Evolutionary conservation across 768 basidiomycete genomes (phyloP), one percentile per base, ranked within the genome.

Genomic region (Tulasnella sp.): DNA sequence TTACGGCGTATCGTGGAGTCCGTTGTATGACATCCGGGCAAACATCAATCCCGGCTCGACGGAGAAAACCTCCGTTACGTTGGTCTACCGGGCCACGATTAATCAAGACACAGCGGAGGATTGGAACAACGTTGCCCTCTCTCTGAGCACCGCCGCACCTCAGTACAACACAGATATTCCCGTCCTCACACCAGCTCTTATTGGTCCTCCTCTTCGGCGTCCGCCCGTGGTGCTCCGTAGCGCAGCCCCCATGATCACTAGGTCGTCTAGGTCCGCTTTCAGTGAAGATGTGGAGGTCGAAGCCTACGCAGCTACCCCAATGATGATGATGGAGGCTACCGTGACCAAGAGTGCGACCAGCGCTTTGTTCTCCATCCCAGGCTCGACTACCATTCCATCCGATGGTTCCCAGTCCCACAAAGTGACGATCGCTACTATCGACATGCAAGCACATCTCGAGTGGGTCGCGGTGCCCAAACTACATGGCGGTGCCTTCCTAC

Each of bases 31-130:
- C 32, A 36, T 63, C 27, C 61, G 62, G 21, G 62, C 62, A 14
- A 59, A 58, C 3, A 43, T 60, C 8, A 41, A 37, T n/a, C 25
- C 21, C 14, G 25, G 37, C 14, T 40, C 36, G 3, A 39, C 23
- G 4, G 36, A 36, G 6, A 15, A 35, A 2, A 37, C 57, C 17
- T 45, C 23, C 41, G 25, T 53, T 36, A 9, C 23, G 35, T 29
- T 63, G 23, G 40, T 60, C 36, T 64, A 64, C 49, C 49, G 57
- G 19, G 62, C 63, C 14, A 49, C 62, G 19, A 64, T 64, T 37
- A 48, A 29, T 6, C 62, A 64, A 49, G 35, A 49, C 2, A 64
- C 63, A 2, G 62, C 60, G 25, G 63, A 64, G 34, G 51, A 63
- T 35, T 64, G 63, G 63, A 54, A 27, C 17, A 35, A 52, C 34